Conservation (phyloP, 2,329 filamentous ascomycete genomes). For the Colletotrichum simmondsii region DNA sequence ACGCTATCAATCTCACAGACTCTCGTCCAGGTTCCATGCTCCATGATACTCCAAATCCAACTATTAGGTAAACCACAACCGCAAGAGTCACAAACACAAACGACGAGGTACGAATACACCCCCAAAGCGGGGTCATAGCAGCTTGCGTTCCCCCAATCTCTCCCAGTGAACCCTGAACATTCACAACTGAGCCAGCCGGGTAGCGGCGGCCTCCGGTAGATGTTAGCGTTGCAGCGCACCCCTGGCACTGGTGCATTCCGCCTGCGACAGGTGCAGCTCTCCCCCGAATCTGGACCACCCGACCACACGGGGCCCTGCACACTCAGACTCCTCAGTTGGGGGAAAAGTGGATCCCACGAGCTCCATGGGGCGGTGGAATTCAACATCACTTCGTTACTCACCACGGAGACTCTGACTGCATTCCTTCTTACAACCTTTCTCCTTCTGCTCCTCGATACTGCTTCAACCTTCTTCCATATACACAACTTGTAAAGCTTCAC, state of each 20-base stretch:
- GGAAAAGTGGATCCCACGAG: background rate
- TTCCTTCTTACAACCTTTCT: background rate
- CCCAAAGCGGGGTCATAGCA: background rate
- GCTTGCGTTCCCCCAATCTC: background rate
- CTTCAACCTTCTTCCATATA: background rate
- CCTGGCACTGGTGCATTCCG: conserved; percentile 28
- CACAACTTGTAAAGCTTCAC: background rate
- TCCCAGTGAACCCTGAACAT: background rate
- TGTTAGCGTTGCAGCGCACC: conserved; percentile 21
- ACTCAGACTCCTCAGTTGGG: background rate
- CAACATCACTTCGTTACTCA: conserved; percentile 23
- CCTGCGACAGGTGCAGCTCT: background rate
- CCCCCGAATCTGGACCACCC: conserved; percentile 9
- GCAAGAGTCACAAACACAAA: background rate
- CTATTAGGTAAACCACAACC: background rate
- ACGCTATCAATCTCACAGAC: background rate
- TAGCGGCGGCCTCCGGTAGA: conserved; percentile 33
- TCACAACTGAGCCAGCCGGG: conserved; percentile 2
- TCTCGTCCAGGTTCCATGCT: background rate
- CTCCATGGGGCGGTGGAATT: conserved; percentile 24
- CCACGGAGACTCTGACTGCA: background rate
- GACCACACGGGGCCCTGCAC: background rate
- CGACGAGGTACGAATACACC: background rate
- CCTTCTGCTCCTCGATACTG: background rate
- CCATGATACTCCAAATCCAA: background rate